Base-by-base conservation (phyloP, 2,329 filamentous ascomycete genomes). In the Xylariaceae sp. region DNA sequence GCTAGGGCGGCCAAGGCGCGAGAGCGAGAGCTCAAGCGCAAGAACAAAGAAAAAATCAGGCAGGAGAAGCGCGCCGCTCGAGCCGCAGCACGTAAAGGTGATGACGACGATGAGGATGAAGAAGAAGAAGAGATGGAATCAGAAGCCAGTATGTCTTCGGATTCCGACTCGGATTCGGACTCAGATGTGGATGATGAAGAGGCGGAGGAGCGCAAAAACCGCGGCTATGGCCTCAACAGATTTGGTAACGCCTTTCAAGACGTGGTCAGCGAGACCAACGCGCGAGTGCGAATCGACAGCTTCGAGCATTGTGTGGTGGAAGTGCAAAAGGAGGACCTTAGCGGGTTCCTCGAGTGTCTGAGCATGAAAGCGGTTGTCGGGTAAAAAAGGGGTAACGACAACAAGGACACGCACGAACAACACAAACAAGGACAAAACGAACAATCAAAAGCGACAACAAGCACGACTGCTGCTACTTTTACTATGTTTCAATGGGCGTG, bases 271-370 rank as follows among this genome's bases (percentile, higher is more conserved):
- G 91, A 97, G 78, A 97, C 93, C 13, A 94, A 88, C 60, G 90
- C 93, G 0, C 78, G 92, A 13, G 92, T 97, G 17, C 81, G 92
- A 61, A 95, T 97, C 71, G 94, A 99, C 75, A 95, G 90, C 73
- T 99, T 99, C 70, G 94, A 99, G 75, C 90, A 96, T 73, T 96
- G 91, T 70, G 94, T 97, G 6, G 92, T 97, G 51, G 94, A 99
- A 73, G 93, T 99, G n/a, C 88, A 88, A 75, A 97, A 96, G 78
- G 94, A 97, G 72, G 94, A 97, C 74, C 77, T 99, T 34, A 85
- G 86, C 13, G 90, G 88, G 0, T 99, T 99, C 73, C 78, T 99
- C 65, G 94, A 99, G 77, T 88, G 88, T 58, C 74, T 99, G 71
- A 97, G 92, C 75, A 88, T 92, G 82, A 96, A 95, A 81, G 87